Base-by-base conservation (phyloP, 768 basidiomycete species). In the Lactarius trivialis region DNA sequence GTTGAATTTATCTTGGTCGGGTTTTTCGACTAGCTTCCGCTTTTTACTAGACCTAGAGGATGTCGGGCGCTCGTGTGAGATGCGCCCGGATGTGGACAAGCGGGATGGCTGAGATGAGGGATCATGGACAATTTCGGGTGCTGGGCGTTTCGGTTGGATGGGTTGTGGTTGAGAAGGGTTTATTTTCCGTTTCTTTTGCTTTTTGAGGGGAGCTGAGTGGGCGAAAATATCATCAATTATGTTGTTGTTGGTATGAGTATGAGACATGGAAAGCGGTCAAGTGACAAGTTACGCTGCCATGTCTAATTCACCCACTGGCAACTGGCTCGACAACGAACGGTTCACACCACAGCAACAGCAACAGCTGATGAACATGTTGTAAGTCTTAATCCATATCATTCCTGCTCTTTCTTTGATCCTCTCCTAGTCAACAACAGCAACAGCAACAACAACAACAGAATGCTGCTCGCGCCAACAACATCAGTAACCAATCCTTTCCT, bases 221-320 rank as follows among this genome's bases (percentile, higher is more conserved):
- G 89, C 79, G 73, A 93, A 93, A 70, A 93, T 93, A 69, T 82
- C 83, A 79, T 93, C 91, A 72, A 93, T 93, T 81, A 21, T 24
- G 24, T 45, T 62, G 34, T 57, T 33, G 34, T 54, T 33, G 43
- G 28, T 48, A 33, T 49, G 4, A 5, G 39, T 63, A 54, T 32
- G n/a, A 53, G 63, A 21, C 43, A 28, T 33, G 3, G 33, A 34
- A 24, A 34, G 24, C 14, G 17, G 17, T 28, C 33, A 32, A 17
- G 33, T 21, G 24, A 37, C 34, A 12, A 36, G 50, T 30, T 17
- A n/a, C 32, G 19, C 12, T n/a, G 39, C 28, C 32, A 64, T 60
- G 58, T 60, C 58, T 19, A 55, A 60, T 50, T 55, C 62, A 55
- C 62, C 61, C 26, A 53, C 61, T 11, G 43, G 45, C 17, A 60